Evolutionary conservation across 1,139 yeast species (phyloP).

Genomic region (Candida tunisiensis): DNA sequence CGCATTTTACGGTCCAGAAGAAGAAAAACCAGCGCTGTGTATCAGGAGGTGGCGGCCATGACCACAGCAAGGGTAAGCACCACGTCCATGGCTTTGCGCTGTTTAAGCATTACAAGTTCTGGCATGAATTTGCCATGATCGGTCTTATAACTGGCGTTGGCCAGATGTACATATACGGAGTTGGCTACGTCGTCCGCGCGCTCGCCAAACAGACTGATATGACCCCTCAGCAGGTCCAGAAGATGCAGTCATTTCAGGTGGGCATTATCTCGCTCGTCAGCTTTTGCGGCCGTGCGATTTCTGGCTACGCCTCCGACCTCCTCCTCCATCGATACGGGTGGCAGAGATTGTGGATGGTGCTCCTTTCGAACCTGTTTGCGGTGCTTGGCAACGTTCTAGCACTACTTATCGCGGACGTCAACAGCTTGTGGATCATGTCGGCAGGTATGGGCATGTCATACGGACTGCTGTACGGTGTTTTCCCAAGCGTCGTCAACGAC

Average conservation of each 20-base stretch:
- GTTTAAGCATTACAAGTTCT: conserved; percentile 8
- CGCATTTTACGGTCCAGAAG: conserved; percentile 3
- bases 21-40: no score
- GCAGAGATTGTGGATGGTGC: conserved; percentile 55
- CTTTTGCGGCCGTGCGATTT: conserved; percentile 42
- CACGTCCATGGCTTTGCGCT: conserved; percentile 6
- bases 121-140: conserved; percentile 26
- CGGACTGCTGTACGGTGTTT: conserved; percentile 61
- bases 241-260: conserved; percentile 54
- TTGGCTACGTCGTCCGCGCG: conserved; percentile 51
- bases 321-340: conserved; percentile 31
- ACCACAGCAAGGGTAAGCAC: no score
- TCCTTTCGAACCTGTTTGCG: conserved; percentile 27
- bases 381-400: conserved; percentile 17
- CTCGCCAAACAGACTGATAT: conserved; percentile 7
- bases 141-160: conserved; percentile 54
- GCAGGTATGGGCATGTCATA: conserved; percentile 48
- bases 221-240: conserved; percentile 11
- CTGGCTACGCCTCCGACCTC: conserved; percentile 48
- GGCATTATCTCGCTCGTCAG: conserved; percentile 48
- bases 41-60: no score
- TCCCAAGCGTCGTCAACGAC: conserved; percentile 62
- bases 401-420: conserved; percentile 14
- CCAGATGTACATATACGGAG: conserved; percentile 56
- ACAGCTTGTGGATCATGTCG: conserved; percentile 32